A percentile compares a stretch with the other conserved stretches of the same genome.
phyloP scores from a whole-genome alignment of 2,329 filamentous ascomycete species.

The Pestalotiopsis sp. region DNA sequence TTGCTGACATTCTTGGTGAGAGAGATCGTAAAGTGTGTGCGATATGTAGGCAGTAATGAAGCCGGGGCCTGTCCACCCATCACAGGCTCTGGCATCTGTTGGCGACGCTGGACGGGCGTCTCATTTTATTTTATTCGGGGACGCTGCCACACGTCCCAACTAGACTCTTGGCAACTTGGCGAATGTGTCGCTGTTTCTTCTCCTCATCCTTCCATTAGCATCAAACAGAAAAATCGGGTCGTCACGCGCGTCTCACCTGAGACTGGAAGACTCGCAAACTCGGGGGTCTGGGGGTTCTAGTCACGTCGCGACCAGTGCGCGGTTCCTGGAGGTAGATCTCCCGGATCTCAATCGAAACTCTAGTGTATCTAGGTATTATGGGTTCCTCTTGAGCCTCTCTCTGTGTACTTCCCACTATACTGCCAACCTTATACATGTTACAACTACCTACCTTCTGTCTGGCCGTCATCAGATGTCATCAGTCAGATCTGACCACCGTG shows the following conservation, averaged over 20 bases:
- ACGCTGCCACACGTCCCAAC: background rate
- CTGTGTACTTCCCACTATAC: background rate
- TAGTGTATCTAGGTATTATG: background rate
- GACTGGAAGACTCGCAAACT: background rate
- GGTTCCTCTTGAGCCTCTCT: background rate
- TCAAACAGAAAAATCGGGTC: slow-evolving; percentile 2
- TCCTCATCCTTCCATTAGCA: background rate
- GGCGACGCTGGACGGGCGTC: background rate
- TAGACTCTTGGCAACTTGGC: background rate
- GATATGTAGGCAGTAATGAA: too few species aligned
- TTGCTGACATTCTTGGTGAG: background rate
- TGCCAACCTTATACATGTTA: too few species aligned
- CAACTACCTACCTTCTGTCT: background rate
- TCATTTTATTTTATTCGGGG: background rate
- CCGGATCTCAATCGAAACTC: background rate
- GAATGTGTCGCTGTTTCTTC: background rate
- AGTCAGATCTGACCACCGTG: background rate
- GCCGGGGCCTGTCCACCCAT: too few species aligned
- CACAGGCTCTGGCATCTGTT: background rate
- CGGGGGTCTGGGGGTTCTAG: background rate
- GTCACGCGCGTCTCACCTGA: slow-evolving; percentile 1
- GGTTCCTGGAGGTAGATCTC: background rate
- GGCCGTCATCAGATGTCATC: background rate
- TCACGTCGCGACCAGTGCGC: background rate
- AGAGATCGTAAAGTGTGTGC: background rate